Percentiles rank a stretch among this genome's conserved stretches.
phyloP scores from a whole-genome alignment of 208 protist genomes.

The Crithidia bombi region DNA sequence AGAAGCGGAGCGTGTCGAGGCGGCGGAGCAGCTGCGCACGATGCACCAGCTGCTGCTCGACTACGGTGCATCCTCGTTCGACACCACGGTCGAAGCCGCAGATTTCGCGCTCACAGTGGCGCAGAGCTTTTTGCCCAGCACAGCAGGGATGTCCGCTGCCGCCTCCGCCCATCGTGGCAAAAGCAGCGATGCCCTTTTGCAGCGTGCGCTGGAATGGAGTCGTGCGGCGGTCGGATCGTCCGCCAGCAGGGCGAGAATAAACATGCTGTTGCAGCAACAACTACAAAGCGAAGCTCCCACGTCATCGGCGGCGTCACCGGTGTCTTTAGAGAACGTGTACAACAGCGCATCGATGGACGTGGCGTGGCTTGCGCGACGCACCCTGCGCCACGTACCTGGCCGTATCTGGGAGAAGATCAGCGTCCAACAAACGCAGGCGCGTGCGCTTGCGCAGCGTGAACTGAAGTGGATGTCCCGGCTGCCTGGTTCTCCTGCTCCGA shows the following conservation, averaged over 20 bases:
- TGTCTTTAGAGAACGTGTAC: slow-evolving; percentile 23
- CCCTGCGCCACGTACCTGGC: slow-evolving; percentile 49
- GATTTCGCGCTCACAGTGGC: slow-evolving; percentile 55
- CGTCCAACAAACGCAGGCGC: slow-evolving; percentile 20
- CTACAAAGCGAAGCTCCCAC: slow-evolving; percentile 14
- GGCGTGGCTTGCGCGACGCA: slow-evolving; percentile 51
- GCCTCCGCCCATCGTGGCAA: background rate
- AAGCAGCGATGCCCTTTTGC: slow-evolving; percentile 27
- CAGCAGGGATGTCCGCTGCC: slow-evolving; percentile 11
- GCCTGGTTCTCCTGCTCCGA: background rate
- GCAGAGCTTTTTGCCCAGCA: slow-evolving; percentile 59
- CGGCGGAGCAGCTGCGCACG: slow-evolving; percentile 14
- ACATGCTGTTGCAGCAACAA: slow-evolving; percentile 35
- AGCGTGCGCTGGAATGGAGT: slow-evolving; percentile 33
- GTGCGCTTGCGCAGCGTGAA: slow-evolving; percentile 25
- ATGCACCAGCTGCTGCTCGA: slow-evolving; percentile 36
- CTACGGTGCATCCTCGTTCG: slow-evolving; percentile 61
- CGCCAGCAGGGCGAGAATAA: slow-evolving; percentile 28
- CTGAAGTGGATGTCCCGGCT: slow-evolving; percentile 34
- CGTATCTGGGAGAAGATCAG: slow-evolving; percentile 70
- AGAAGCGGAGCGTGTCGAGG: background rate
- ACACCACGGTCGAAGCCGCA: slow-evolving; percentile 54
- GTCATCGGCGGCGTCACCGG: background rate
- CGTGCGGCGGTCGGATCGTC: slow-evolving; percentile 31
- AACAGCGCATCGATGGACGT: slow-evolving; percentile 78